Evolutionary conservation across 106 monocot species (phyloP), one percentile per base, ranked within the genome.

Genomic region (Dendrobium chrysotoxum): DNA sequence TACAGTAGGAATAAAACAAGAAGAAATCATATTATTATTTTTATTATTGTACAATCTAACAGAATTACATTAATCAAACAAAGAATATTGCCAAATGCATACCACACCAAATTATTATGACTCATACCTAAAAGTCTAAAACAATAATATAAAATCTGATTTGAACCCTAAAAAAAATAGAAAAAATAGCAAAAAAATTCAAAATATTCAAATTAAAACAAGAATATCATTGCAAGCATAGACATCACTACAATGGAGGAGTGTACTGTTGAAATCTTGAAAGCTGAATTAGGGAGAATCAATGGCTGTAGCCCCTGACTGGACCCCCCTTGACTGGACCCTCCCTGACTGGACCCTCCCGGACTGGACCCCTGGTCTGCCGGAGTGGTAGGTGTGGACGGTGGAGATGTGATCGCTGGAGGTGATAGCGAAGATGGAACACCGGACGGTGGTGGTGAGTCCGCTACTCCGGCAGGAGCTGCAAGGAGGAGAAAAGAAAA

Each of bases 231-330:
- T 28, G 35, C 16, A 11, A 70, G 70, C 28, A 70, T 23, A 70
- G 35, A 70, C 70, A 30, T 35, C 31, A 17, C 28, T 15, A 16
- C 0, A 8, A 73, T 10, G 45, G 57, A 12, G 3, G 75, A 42
- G 15, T 58, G 42, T 28, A 64, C 26, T 18, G 55, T 67, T 2
- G 86, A 84, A 16, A 58, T 76, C 82, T 81, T 88, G 21, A 30
- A 11, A 4, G 89, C 85, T 9, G 89, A 89, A 67, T 53, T 90
- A 1, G 92, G 88, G 1, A 90, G 72, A 68, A 89, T 10, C 7
- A 92, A 53, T 3, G 89, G 84, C 50, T 83, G 68, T 28, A 80
- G 72, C 57, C 40, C 72, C 80, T 44, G 70, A 15, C 2, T 12
- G 3, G 35, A 35, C 35, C 35, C 35, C 3, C 31, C 68, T 68